Evolutionary conservation across 2,329 filamentous ascomycete genomes (phyloP).

Genomic region (Colletotrichum tanaceti): DNA sequence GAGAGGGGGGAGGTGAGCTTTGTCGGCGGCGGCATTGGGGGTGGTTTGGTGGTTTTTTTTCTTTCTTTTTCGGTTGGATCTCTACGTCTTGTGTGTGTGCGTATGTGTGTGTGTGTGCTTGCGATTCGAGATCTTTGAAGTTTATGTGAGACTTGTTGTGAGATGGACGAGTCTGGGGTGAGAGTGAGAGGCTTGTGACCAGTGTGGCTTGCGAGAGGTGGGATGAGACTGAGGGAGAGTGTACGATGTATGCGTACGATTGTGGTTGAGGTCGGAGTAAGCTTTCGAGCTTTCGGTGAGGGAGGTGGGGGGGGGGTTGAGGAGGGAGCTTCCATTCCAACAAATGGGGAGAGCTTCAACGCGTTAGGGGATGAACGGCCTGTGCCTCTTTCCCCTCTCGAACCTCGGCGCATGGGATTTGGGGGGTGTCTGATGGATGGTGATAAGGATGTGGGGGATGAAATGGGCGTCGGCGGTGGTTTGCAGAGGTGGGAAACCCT

Average conservation of each 20-base stretch:
- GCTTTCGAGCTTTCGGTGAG: conserved; percentile 16
- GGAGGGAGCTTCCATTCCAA: conserved; percentile 11
- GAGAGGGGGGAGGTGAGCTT: conserved; percentile 25
- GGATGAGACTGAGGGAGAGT: not conserved
- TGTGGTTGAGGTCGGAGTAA: conserved; percentile 21
- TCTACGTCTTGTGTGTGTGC: too few species aligned
- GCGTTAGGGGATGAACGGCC: conserved; percentile 18
- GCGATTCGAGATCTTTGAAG: not conserved
- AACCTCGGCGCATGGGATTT: conserved; percentile 5
- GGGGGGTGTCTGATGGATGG: conserved; percentile 9
- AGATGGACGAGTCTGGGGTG: not conserved
- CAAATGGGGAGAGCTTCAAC: conserved; percentile 20
- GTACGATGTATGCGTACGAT: not conserved
- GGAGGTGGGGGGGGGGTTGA: too few species aligned
- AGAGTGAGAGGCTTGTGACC: not conserved
- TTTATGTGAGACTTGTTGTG: not conserved
- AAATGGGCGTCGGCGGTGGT: not conserved
- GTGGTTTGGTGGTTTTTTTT: not conserved
- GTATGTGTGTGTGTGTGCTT: not conserved
- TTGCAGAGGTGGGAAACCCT: too few species aligned
- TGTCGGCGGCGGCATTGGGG: conserved; percentile 26
- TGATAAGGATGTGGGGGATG: conserved; percentile 9
- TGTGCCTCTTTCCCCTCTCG: not conserved
- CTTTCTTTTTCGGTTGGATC: not conserved
- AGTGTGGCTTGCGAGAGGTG: not conserved